Percentiles rank a stretch among this genome's conserved stretches.
Conservation (phyloP, 2,329 filamentous ascomycete species). For the Mollisia scopiformis region DNA sequence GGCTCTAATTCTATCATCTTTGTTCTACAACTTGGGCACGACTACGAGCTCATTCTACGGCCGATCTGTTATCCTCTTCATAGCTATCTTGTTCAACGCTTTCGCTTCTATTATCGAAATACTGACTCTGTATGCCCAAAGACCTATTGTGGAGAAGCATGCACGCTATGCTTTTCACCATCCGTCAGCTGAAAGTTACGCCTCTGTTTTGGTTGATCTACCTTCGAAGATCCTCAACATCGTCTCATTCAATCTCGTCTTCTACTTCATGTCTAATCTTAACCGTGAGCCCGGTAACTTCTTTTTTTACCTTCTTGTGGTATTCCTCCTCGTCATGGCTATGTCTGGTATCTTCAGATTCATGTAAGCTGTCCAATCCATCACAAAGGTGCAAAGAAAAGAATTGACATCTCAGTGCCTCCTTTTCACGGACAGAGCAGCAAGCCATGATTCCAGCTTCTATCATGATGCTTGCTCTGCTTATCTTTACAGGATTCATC, state of each 20-base stretch:
- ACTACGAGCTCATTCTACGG: constrained; percentile 61
- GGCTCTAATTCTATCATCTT: constrained; percentile 63
- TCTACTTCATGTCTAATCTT: constrained; percentile 75
- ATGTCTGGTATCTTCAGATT: not conserved
- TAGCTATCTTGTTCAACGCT: constrained; percentile 68
- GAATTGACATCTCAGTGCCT: not conserved
- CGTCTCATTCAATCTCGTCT: not conserved
- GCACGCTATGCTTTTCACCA: constrained; percentile 86
- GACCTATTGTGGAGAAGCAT: constrained; percentile 92
- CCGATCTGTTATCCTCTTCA: constrained; percentile 68
- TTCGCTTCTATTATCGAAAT: no score
- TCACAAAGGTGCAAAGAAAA: not conserved
- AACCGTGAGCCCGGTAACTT: constrained; percentile 67
- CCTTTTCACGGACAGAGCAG: not conserved
- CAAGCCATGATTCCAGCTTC: constrained; percentile 33
- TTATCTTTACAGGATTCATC: constrained; percentile 47
- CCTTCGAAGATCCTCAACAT: not conserved
- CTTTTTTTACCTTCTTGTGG: constrained; percentile 68
- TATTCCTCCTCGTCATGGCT: constrained; percentile 17
- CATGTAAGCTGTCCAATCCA: not conserved
- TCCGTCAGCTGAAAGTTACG: constrained; percentile 66
- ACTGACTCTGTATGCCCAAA: constrained; percentile 82
- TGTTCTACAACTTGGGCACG: constrained; percentile 63
- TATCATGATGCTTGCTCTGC: constrained; percentile 67
- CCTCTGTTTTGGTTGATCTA: not conserved